Evolutionary conservation across 1,139 yeast genomes (phyloP), one percentile per base, ranked within the genome.

Genomic region (Blastobotrys proliferans): DNA sequence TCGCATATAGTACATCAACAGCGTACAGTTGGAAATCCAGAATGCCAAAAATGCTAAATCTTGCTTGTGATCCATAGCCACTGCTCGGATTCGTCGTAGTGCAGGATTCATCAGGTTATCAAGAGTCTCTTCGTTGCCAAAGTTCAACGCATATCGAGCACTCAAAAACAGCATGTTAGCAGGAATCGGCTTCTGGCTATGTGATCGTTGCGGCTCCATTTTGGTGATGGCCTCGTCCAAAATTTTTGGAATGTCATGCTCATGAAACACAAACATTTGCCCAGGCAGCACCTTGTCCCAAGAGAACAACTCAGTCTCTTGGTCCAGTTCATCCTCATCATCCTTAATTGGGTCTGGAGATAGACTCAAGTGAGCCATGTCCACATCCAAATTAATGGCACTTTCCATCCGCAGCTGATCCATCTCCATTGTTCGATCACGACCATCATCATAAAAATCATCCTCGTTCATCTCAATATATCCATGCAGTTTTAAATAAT

Each of bases 161-260:
- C 67, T 61, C 35, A 70, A 53, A 45, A 69, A 70, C 3, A 70
- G 45, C 40, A 68, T 59, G 48, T 69, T 68, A 3, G 74, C 74
- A 1, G 74, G 70, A 14, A 64, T 58, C 0, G 73, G 72, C 44
- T 61, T 60, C 49, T 68, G 71, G 8, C 56, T 48, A 20, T 57
- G 57, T 17, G 65, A 57, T 28, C 73, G 52, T 38, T 62, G 63
- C 1, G 74, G 73, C 37, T 53, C 56, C 52, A 65, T 57, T 13
- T 64, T 55, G 6, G 67, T 52, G 30, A 70, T 61, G 3, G 67
- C 65, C 22, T 62, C 46, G 40, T 68, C 69, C 24, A 70, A 53
- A 32, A 70, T 61, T 37, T 51, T 53, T 4, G 72, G 67, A 14
- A 67, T 60, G 31, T 66, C 68, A 8, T 52, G 51, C 17, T 64